phyloP scores from a whole-genome alignment of 148 eudicot genomes.

The Beta vulgaris region DNA sequence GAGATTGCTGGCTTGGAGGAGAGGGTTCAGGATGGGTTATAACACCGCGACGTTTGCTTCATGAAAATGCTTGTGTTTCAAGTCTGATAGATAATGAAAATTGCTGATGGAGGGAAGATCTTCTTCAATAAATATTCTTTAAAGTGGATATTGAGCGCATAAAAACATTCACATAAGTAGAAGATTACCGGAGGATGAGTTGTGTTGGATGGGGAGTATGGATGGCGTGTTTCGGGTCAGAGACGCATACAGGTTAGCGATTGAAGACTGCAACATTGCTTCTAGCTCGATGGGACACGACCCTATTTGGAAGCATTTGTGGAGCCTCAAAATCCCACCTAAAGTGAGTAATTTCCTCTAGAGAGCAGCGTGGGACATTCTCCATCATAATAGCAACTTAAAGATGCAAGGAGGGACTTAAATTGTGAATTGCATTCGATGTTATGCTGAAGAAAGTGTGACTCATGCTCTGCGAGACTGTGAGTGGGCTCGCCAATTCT shows the following conservation, averaged over 20 bases:
- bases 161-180: neutral
- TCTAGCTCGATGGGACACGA: neutral
- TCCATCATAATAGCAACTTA: neutral
- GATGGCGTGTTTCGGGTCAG: neutral
- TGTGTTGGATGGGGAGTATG: neutral
- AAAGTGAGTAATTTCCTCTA: no score
- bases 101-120: neutral
- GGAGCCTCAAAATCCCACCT: no score
- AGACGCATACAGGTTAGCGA: neutral
- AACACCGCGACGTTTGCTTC: neutral
- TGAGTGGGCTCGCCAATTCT: neutral
- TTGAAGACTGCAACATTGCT: neutral
- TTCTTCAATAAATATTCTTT: neutral
- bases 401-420: neutral
- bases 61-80: no score
- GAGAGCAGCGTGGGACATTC: neutral
- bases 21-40: neutral
- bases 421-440: neutral
- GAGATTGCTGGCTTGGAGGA: neutral
- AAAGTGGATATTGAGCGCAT: neutral
- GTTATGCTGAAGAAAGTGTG: neutral
- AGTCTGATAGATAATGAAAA: neutral
- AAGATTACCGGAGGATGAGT: neutral
- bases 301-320: neutral
- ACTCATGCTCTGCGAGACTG: neutral